Evolutionary conservation across 768 basidiomycete genomes (phyloP).

Genomic region (Auriscalpium microsporum): DNA sequence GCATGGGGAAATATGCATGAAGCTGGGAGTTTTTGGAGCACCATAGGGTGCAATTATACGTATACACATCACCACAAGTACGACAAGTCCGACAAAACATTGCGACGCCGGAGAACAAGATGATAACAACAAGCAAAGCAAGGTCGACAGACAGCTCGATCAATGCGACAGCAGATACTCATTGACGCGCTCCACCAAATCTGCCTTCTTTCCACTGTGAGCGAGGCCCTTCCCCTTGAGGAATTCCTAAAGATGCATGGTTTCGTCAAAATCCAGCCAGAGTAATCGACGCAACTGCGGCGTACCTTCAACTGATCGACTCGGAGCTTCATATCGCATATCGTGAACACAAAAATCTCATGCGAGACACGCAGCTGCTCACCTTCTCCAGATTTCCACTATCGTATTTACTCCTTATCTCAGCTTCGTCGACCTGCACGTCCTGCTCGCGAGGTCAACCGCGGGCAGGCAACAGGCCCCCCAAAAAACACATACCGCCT

Average conservation of each 20-base stretch:
- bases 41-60: too few species aligned
- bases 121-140: too few species aligned
- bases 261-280: constrained; percentile 3
- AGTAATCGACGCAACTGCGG: constrained; percentile 1
- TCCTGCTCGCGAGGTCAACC: constrained; percentile 33
- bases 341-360: constrained; percentile 2
- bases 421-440: constrained; percentile 56
- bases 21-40: too few species aligned
- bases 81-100: too few species aligned
- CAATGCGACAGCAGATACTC: too few species aligned
- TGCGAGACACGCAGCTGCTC: constrained; percentile 15
- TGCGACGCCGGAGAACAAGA: too few species aligned
- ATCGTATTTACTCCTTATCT: constrained; percentile 61
- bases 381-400: constrained; percentile 61
- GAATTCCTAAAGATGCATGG: constrained; percentile 47
- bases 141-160: too few species aligned
- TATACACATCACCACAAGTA: too few species aligned
- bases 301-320: constrained; percentile 74
- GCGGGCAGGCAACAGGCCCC: neutral
- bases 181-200: constrained; percentile 53
- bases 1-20: too few species aligned
- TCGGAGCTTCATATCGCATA: constrained; percentile 41
- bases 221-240: constrained; percentile 55
- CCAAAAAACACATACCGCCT: constrained; percentile 43
- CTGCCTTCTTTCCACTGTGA: constrained; percentile 64